Percentiles rank a stretch among this genome's conserved stretches.
These are phyloP conservation scores for Globisporangium radiosum DNA, from an alignment of 352 stramenopile genomes.

Conservation along the genomic window DNA sequence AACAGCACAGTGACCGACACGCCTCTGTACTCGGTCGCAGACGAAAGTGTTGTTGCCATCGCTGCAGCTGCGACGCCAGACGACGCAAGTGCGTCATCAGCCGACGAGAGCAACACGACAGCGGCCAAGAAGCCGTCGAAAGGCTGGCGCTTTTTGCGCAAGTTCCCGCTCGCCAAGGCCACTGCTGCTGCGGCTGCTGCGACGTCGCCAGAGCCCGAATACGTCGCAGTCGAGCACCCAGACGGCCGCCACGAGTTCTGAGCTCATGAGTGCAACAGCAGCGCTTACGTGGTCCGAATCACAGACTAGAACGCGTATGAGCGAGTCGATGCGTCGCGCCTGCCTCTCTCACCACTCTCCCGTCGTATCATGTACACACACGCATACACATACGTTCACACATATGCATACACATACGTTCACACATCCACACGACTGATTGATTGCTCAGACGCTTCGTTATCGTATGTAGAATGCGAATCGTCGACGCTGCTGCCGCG, in stretches of 20 bases:
- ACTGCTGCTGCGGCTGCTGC: not conserved
- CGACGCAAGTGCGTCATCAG: constrained; percentile 17
- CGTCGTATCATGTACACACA: no score
- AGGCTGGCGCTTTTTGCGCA: constrained; percentile 19
- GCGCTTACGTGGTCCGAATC: no score
- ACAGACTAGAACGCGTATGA: no score
- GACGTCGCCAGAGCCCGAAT: constrained; percentile 5
- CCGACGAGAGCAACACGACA: constrained; percentile 6
- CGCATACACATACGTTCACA: no score
- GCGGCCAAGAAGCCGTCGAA: constrained; percentile 21
- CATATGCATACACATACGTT: no score
- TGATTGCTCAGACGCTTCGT: no score
- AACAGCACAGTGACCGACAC: not conserved
- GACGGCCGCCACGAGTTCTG: constrained; percentile 53
- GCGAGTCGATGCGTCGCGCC: no score
- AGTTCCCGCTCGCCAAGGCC: constrained; percentile 9
- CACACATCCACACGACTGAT: no score
- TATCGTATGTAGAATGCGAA: no score
- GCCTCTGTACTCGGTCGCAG: constrained; percentile 9
- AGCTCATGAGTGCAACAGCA: not conserved
- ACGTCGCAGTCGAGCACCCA: constrained; percentile 25
- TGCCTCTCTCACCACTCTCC: no score
- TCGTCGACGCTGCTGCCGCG: no score
- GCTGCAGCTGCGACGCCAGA: constrained; percentile 5
- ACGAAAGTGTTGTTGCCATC: not conserved